Evolutionary conservation across 1,139 yeast species (phyloP), one percentile per base, ranked within the genome.

Genomic region (Candida neerlandica): DNA sequence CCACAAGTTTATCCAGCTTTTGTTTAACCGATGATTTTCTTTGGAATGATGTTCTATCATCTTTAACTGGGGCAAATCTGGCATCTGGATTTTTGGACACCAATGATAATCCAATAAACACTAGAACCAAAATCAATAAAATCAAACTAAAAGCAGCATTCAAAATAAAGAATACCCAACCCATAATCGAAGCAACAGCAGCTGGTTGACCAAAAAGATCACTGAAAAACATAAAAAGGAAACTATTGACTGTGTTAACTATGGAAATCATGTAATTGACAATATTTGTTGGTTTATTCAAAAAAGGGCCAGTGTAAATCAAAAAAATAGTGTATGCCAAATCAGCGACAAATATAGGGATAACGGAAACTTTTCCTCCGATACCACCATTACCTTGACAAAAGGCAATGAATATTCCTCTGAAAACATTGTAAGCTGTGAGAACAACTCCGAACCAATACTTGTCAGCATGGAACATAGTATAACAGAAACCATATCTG

Each of bases 41-140:
- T 65, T 86, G 91, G 82, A 88, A 88, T 2, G 94, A 86, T 15
- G 88, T 82, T 77, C 96, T 81, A 63, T 88, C 96, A 71, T 88
- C 96, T 58, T 75, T 84, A 7, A 92, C 92, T 15, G 94, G 94
- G 43, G 86, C 87, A 65, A 87, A 88, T 65, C 89, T 81, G 10
- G 89, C 84, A 69, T 88, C 96, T 29, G 95, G 95, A 62, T 87
- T 88, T 71, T 85, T 86, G 16, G 89, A 82, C 52, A 83, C 67
- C 1, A 86, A 55, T 30, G 88, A 81, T 60, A 82, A 69, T 11
- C 68, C 65, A 48, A 84, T 78, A 57, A 84, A 82, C 0, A 80
- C 80, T 53, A 87, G 73, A 56, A 86, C 82, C 70, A 84, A 65
- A 43, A 86, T 56, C 62, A 88, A 74, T 50, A 88, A 70, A 45